Conservation (phyloP, 768 basidiomycete genomes). For the Pleurotus citrinopileatus region DNA sequence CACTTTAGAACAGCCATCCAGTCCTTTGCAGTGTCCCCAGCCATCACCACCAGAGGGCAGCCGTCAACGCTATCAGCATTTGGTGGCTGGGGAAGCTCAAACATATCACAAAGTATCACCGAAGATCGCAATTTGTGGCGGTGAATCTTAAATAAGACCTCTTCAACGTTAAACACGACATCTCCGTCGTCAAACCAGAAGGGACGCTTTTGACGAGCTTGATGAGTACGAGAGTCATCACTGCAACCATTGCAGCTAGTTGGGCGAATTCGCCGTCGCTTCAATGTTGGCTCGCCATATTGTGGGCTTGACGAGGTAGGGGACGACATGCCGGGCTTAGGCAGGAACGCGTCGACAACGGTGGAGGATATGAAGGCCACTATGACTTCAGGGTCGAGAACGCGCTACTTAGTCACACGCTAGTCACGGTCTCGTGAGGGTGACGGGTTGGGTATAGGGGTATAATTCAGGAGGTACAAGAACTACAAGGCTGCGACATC, state of each 20-base stretch:
- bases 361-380: not conserved
- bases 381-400: not conserved
- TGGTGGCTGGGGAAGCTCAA: conserved; percentile 29
- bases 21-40: conserved; percentile 20
- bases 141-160: conserved; percentile 25
- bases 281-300: not conserved
- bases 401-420: not conserved
- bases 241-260: not conserved
- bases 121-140: conserved; percentile 17
- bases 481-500: too few species aligned
- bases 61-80: conserved; percentile 27
- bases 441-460: too few species aligned
- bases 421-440: not conserved
- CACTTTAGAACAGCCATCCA: conserved; percentile 27
- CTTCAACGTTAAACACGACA: conserved; percentile 27
- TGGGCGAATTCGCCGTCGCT: not conserved
- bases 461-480: too few species aligned
- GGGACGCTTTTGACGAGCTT: not conserved
- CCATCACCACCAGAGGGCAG: conserved; percentile 25
- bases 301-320: not conserved
- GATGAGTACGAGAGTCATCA: not conserved
- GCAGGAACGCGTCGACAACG: not conserved
- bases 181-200: conserved; percentile 34
- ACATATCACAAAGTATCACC: conserved; percentile 31
- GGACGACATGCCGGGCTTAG: not conserved